Evolutionary conservation across 2,329 filamentous ascomycete species (phyloP), one percentile per base, ranked within the genome.

Genomic region (Exophiala aquamarina): DNA sequence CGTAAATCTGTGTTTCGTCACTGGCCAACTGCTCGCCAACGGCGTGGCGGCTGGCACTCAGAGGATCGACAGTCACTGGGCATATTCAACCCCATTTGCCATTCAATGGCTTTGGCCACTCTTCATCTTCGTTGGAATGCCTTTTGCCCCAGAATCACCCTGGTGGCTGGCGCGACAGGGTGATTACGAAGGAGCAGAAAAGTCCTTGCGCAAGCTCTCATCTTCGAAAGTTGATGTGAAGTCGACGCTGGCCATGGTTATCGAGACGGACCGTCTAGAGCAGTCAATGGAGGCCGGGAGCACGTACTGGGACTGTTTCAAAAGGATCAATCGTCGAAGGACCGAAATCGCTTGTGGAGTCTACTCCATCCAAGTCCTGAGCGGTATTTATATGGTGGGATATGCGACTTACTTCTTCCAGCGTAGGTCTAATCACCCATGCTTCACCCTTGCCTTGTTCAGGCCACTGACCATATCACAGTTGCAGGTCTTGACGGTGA

Each of bases 201-300:
- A 57, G 17, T 52, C 62, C 2, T 43, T 70, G 3, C 37, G 39
- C 11, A 58, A 61, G 3, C 55, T 70, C 19, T 60, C 57, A 3
- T 67, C 67, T 60, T 33, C 63, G 14, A 59, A 63, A 4, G 49
- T 55, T 1, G 83, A 88, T 50, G 79, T 78, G 46, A 86, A 94
- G 52, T 87, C 93, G 68, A 92, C 87, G 0, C 76, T 95, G 40
- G 84, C 87, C 59, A 93, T 95, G 88, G 95, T 95, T 86, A 18
- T 15, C 10, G 14, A 37, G 15, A 37, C 35, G 4, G 19, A 37
- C n/a, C 14, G 19, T 6, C 35, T 37, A 7, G 35, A 37, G 18
- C 14, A 17, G 8, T 9, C 35, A 18, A 37, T 37, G 35, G 19
- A 37, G 15, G 35, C 15, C 9, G 35, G 35, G 8, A 19, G 15